These are phyloP conservation scores for Eucalyptus marginata DNA, from an alignment of 345 rosid species.

Conservation along the genomic window DNA sequence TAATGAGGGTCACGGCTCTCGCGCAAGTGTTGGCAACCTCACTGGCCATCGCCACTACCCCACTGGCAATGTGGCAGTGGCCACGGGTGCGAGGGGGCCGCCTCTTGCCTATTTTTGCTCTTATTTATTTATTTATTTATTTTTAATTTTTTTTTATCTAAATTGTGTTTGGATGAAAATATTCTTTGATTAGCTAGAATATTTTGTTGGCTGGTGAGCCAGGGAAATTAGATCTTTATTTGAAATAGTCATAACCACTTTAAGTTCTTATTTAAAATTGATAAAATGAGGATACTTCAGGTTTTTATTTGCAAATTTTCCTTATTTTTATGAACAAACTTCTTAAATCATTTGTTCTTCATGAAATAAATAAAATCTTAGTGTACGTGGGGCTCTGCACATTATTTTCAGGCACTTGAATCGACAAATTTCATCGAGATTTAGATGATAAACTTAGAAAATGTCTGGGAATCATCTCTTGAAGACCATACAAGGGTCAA, in stretches of 20 bases:
- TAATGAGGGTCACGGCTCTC: fast-evolving
- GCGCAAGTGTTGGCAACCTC: fast-evolving
- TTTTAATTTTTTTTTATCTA: too few relatives aligned
- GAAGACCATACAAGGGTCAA: background rate
- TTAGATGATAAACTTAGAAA: background rate
- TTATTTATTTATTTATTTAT: fast-evolving
- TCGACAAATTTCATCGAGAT: too few relatives aligned
- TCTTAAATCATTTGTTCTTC: too few relatives aligned
- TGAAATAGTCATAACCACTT: fast-evolving
- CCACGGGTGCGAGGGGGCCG: too few relatives aligned
- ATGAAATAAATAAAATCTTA: too few relatives aligned
- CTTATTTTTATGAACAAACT: too few relatives aligned
- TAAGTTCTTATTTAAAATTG: fast-evolving
- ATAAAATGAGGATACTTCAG: fast-evolving
- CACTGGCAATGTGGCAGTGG: fast-evolving
- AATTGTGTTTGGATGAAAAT: too few relatives aligned
- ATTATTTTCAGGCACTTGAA: too few relatives aligned
- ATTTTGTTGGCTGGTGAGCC: fast-evolving
- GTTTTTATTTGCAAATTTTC: too few relatives aligned
- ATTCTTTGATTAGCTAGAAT: fast-evolving
- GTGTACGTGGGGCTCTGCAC: too few relatives aligned
- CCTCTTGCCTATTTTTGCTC: too few relatives aligned
- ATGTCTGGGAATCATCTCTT: background rate
- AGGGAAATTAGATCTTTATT: fast-evolving
- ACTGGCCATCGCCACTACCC: fast-evolving